Evolutionary conservation across 768 basidiomycete genomes (phyloP).

Genomic region (Serendipita indica): DNA sequence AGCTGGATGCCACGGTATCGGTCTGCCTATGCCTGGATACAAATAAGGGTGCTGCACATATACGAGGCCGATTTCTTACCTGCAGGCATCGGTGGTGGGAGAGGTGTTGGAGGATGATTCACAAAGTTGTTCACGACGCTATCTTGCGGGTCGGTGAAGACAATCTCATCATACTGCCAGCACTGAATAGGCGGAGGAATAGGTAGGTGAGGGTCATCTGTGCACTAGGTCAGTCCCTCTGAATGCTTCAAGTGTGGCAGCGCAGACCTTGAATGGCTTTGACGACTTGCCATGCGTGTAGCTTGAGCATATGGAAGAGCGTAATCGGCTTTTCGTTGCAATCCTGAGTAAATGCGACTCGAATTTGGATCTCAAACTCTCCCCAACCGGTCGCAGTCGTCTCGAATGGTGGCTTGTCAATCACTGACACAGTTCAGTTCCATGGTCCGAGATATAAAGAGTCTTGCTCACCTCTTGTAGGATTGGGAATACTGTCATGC

Average conservation of each 20-base stretch:
- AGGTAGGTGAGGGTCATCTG: slow-evolving; percentile 9
- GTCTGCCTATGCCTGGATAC: neutral
- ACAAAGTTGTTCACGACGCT: slow-evolving; percentile 71
- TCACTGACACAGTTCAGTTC: slow-evolving; percentile 32
- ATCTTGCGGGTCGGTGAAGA: slow-evolving; percentile 87
- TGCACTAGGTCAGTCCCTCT: slow-evolving; percentile 47
- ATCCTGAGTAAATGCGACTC: slow-evolving; percentile 78
- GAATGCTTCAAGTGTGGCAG: slow-evolving; percentile 36
- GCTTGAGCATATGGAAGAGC: slow-evolving; percentile 85
- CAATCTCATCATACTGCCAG: slow-evolving; percentile 98
- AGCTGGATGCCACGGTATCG: slow-evolving; percentile 24
- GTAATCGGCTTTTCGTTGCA: slow-evolving; percentile 80
- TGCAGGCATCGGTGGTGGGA: slow-evolving; percentile 48
- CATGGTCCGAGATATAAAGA: no score
- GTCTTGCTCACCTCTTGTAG: slow-evolving; percentile 71
- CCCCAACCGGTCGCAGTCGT: slow-evolving; percentile 99
- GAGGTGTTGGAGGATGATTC: slow-evolving; percentile 65
- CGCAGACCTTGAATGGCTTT: slow-evolving; percentile 17
- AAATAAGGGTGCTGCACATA: neutral
- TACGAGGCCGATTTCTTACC: slow-evolving; percentile 30
- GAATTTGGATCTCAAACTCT: slow-evolving; percentile 92
- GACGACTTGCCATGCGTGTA: slow-evolving; percentile 60
- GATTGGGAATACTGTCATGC: slow-evolving; percentile 90
- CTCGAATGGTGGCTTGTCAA: slow-evolving; percentile 89
- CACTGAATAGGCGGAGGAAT: slow-evolving; percentile 56